Evolutionary conservation across 208 protist genomes (phyloP), one percentile per base, ranked within the genome.

Genomic region (Acanthamoeba triangularis): DNA sequence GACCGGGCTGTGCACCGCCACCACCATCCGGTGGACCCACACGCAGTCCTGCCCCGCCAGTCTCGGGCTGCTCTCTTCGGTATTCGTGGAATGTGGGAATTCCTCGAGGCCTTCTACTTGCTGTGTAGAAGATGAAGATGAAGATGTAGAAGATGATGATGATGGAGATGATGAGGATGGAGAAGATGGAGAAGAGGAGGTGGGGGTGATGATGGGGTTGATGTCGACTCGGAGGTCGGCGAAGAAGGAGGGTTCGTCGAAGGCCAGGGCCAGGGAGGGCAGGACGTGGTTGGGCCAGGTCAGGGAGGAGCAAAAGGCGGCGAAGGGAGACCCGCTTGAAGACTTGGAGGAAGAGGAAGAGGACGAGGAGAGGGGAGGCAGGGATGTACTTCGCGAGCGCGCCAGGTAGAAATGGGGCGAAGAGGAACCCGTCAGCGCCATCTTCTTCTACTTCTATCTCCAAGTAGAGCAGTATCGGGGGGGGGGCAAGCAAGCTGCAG

Each of bases 401-500:
- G 76, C 76, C 41, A 85, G 20, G 44, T 85, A 85, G 76, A 59
- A 85, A 56, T 85, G 76, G 44, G 76, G 76, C 23, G 76, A 85
- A 11, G 76, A 85, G 3, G 76, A 85, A 0, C 76, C 76, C 28
- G 76, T 54, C 33, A 85, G 25, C 11, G 76, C 76, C 76, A 85
- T 85, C 16, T 85, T 56, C 10, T 59, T 72, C 23, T 20, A 1
- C 20, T 72, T 28, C 63, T 72, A 4, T 72, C 8, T 35, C 3
- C 28, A 4, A 72, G 63, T 25, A 14, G 63, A 72, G 20, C 16
- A 72, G 28, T 14, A n/a, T n/a, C n/a, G n/a, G n/a, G 37, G 37
- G 37, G 37, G 37, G 37, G 37, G 49, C 3, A 54, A 11, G 49
- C 1, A 54, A 18, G 49, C 14, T 54, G 49, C 6, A n/a, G 10